A percentile compares a stretch with the other conserved stretches of the same genome.
Conservation (phyloP, 176 grass and related monocot species). For the Paspalum vaginatum region DNA sequence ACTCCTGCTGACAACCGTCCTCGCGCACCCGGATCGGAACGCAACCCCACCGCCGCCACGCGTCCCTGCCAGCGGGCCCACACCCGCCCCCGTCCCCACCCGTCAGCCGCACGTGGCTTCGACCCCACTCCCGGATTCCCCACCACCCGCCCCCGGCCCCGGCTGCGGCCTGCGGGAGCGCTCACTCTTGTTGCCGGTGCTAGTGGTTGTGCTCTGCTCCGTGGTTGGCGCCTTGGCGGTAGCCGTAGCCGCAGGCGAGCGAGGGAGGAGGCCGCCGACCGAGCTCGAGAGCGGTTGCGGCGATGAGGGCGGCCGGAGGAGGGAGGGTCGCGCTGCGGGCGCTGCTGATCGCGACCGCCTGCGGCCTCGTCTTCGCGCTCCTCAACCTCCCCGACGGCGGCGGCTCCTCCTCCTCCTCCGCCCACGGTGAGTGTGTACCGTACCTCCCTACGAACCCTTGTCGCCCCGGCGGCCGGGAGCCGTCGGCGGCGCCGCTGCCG, state of each 20-base stretch:
- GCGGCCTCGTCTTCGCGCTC: slow-evolving; percentile 41
- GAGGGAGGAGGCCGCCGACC: not conserved
- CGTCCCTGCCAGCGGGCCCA: not conserved
- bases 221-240: no score
- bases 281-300: not conserved
- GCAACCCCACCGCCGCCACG: not conserved
- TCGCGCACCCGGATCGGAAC: slow-evolving; percentile 10
- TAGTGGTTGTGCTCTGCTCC: no score
- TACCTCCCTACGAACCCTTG: no score
- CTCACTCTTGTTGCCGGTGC: not conserved
- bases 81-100: fast-evolving
- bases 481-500: no score
- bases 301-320: not conserved
- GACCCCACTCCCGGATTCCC: fast-evolving
- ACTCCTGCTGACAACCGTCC: slow-evolving; percentile 2
- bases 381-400: slow-evolving; percentile 51
- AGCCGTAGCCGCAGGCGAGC: not conserved
- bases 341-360: slow-evolving; percentile 45
- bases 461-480: no score
- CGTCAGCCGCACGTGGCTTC: not conserved
- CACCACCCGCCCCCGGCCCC: no score
- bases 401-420: not conserved
- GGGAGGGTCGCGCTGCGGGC: slow-evolving; percentile 32
- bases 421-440: slow-evolving; percentile 39
- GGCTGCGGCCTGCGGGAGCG: not conserved